Conservation (phyloP, 441 rosid species). For the Corymbia citriodora region DNA sequence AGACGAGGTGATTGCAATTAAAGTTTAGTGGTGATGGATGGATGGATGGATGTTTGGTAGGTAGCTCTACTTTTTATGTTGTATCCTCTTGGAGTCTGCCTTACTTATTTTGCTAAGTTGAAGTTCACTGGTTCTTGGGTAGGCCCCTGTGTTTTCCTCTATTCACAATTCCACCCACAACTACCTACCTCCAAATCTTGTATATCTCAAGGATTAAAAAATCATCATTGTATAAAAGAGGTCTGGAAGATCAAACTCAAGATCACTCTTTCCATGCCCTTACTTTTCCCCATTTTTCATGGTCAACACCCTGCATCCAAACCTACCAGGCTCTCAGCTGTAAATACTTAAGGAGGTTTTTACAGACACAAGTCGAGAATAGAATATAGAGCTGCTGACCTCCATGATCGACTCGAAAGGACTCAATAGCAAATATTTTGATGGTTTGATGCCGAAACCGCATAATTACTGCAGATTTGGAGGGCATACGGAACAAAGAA, state of each 20-base stretch:
- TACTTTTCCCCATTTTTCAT: background rate
- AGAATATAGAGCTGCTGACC: background rate
- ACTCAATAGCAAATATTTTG: background rate
- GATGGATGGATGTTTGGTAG: background rate
- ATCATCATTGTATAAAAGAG: background rate
- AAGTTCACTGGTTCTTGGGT: background rate
- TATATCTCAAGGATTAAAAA: background rate
- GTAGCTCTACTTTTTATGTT: background rate
- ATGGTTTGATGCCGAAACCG: background rate
- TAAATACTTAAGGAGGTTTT: background rate
- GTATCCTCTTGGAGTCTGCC: background rate
- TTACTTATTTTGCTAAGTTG: background rate
- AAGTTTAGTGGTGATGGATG: background rate
- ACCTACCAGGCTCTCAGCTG: background rate
- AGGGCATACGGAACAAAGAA: background rate
- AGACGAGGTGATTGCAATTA: background rate
- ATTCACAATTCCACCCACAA: background rate
- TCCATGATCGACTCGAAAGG: background rate
- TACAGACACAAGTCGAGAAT: background rate
- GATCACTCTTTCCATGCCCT: background rate
- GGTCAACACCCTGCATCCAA: background rate
- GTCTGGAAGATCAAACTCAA: background rate
- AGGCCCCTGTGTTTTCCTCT: background rate
- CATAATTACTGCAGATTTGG: background rate
- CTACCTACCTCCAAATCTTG: background rate